A percentile compares a stretch with the other conserved stretches of the same genome.
Conservation (phyloP, 2,329 filamentous ascomycete genomes). For the Whalleya microplaca region DNA sequence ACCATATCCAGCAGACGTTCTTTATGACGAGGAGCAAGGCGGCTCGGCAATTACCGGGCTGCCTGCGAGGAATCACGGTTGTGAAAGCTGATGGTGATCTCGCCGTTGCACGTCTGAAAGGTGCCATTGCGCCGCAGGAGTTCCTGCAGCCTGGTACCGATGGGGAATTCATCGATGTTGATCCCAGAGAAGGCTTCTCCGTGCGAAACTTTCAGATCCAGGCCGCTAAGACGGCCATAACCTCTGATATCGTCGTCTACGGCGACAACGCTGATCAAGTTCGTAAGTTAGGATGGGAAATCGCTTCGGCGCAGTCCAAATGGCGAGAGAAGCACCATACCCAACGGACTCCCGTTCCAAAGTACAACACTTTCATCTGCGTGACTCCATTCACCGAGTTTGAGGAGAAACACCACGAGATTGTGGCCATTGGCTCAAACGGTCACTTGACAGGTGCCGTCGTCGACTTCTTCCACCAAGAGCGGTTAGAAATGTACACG, state of each 20-base stretch:
- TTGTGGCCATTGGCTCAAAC: conserved; percentile 75
- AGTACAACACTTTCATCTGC: conserved; percentile 85
- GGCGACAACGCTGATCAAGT: conserved; percentile 69
- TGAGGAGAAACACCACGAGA: conserved; percentile 67
- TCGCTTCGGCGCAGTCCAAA: conserved; percentile 75
- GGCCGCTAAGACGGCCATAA: conserved; percentile 80
- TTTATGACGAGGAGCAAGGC: conserved; percentile 78
- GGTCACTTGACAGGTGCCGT: conserved; percentile 76
- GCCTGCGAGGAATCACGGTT: conserved; percentile 78
- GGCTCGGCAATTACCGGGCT: conserved; percentile 72
- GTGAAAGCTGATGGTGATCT: conserved; percentile 90
- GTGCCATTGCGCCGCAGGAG: conserved; percentile 82
- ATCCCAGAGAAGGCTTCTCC: conserved; percentile 89
- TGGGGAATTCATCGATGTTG: conserved; percentile 76
- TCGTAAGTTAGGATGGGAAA: conserved; percentile 66
- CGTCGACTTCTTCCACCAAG: conserved; percentile 87
- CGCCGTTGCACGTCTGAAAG: conserved; percentile 75
- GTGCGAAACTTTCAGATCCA: conserved; percentile 98
- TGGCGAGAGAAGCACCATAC: conserved; percentile 71
- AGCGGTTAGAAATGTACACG: conserved; percentile 87
- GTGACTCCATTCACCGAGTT: conserved; percentile 69
- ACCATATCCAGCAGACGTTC: conserved; percentile 87
- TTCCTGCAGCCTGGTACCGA: conserved; percentile 61
- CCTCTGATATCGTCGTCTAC: conserved; percentile 93
- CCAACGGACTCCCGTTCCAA: conserved; percentile 57